Evolutionary conservation across 371 early-diverging fungal genomes (phyloP).

Genomic region (Entomophthora muscae): DNA sequence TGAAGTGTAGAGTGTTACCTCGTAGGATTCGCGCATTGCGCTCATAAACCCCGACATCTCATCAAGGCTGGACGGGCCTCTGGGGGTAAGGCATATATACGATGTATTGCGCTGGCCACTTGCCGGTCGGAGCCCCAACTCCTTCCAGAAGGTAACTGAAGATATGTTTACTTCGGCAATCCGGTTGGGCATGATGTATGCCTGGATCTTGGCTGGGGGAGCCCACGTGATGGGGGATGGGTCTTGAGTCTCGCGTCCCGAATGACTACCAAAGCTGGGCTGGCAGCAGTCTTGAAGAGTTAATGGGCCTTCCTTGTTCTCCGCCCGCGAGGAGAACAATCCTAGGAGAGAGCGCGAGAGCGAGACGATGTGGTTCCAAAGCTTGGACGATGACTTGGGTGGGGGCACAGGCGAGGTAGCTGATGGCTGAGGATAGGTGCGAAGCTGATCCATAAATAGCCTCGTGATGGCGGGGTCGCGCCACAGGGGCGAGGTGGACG

Average conservation of each 20-base stretch:
- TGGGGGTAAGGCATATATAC: not conserved
- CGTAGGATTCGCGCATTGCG: not conserved
- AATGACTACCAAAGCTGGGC: not conserved
- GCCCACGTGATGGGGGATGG: not conserved
- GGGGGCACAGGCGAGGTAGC: not conserved
- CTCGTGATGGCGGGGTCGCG: not conserved
- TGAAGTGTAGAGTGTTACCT: not conserved
- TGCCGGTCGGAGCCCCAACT: not conserved
- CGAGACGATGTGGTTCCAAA: not conserved
- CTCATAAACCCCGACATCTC: not conserved
- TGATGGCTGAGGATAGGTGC: not conserved
- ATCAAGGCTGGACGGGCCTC: too few species aligned
- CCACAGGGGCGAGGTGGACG: not conserved
- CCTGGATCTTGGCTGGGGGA: not conserved
- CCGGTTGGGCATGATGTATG: not conserved
- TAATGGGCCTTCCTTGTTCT: not conserved
- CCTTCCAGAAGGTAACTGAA: slow-evolving; percentile 5
- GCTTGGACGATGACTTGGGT: not conserved
- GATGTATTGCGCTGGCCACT: not conserved
- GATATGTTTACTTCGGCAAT: not conserved
- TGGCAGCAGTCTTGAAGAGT: not conserved
- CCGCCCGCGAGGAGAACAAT: not conserved
- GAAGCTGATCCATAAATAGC: not conserved
- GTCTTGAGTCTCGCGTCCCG: not conserved
- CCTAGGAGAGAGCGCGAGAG: not conserved